Conservation (phyloP, 2,329 filamentous ascomycete genomes). For the Monilinia fructigena region DNA sequence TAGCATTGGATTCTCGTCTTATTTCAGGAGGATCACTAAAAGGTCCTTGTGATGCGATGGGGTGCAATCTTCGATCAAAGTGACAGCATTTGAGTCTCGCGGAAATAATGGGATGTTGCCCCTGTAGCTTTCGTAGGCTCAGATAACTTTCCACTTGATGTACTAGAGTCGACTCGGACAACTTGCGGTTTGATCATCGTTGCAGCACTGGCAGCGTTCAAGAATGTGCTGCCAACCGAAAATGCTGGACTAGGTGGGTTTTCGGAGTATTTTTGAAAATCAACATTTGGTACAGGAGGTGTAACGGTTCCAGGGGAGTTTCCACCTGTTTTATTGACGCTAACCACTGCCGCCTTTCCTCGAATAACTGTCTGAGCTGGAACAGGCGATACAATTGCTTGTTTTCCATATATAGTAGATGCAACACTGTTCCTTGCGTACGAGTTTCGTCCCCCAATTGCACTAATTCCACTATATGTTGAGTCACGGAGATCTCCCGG, state of each 20-base stretch:
- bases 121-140: background rate
- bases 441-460: constrained; percentile 53
- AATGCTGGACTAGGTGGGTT: constrained; percentile 59
- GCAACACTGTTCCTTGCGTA: constrained; percentile 73
- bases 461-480: constrained; percentile 73
- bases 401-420: constrained; percentile 91
- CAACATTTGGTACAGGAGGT: constrained; percentile 72
- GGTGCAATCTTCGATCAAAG: constrained; percentile 53
- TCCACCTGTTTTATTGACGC: constrained; percentile 69
- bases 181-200: constrained; percentile 60
- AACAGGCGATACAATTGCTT: constrained; percentile 74
- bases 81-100: constrained; percentile 48
- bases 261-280: constrained; percentile 57
- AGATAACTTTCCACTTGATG: background rate
- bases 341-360: constrained; percentile 88
- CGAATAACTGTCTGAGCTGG: constrained; percentile 84
- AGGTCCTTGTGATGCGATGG: constrained; percentile 53
- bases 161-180: constrained; percentile 51
- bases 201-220: constrained; percentile 60
- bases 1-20: constrained; percentile 45
- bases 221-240: constrained; percentile 66
- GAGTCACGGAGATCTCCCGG: constrained; percentile 88
- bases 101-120: constrained; percentile 25
- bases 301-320: constrained; percentile 48
- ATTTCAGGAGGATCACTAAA: constrained; percentile 55